Base-by-base conservation (phyloP, 345 rosid genomes). In the Dimocarpus longan region DNA sequence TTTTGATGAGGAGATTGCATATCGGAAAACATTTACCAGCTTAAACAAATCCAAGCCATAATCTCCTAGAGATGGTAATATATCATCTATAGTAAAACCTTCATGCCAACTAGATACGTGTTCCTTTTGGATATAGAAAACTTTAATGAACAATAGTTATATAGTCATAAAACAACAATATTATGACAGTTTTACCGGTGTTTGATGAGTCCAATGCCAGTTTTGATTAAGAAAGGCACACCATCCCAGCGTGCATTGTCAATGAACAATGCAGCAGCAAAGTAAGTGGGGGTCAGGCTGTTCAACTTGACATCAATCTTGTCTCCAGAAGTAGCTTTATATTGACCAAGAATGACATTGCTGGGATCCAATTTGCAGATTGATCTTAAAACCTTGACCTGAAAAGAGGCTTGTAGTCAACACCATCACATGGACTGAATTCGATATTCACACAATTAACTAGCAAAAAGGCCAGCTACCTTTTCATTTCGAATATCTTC, bases 161-260 rank as follows among this genome's bases (percentile, higher is more conserved):
- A 37, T 60, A 50, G 40, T 39, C n/a, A 24, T 40, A 42, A 40
- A 76, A 22, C 50, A 62, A 13, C 12, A 43, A 66, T 32, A 64
- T 7, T 24, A 7, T n/a, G 65, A 65, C 48, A 19, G 24, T 77
- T 65, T 72, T 52, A 91, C 97, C 93, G 90, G 88, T 88, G 93
- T 80, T 91, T 89, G 80, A 86, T 85, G 81, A 93, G 91, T 82
- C 95, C 97, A 83, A 84, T 81, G 70, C 94, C 97, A 3, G 91
- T 89, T 84, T 87, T 87, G 65, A 91, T 76, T 62, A 91, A 81
- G 82, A 93, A 90, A 50, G 95, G 94, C 73, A 93, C 95, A 78
- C 94, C 92, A 68, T 93, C 97, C 97, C 97, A 93, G 59, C 95
- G 91, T 64, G 92, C 91, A 91, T 91, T 93, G 68, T 93, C 93